A percentile compares a stretch with the other conserved stretches of the same genome.
Conservation (phyloP, 768 basidiomycete genomes). For the Paxillus ammoniavirescens region DNA sequence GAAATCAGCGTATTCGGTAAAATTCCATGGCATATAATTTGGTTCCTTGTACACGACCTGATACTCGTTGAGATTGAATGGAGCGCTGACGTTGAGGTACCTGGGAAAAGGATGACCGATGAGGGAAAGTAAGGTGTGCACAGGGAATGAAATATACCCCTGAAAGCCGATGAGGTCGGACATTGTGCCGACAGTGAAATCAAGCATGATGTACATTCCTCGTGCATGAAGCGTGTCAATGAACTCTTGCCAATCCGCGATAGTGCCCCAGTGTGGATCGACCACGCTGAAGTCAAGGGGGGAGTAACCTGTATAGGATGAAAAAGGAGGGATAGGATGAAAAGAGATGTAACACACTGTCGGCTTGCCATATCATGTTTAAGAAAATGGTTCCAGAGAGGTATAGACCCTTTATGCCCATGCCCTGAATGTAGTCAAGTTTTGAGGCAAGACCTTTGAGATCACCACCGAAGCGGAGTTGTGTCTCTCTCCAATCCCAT, state of each 20-base stretch:
- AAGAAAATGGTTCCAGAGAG: constrained; percentile 91
- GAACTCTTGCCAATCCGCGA: constrained; percentile 73
- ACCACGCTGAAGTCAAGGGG: constrained; percentile 87
- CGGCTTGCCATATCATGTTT: constrained; percentile 97
- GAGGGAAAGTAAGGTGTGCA: constrained; percentile 9
- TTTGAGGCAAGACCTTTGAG: constrained; percentile 70
- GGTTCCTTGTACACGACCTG: constrained; percentile 72
- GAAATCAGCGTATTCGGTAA: constrained; percentile 84
- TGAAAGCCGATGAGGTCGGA: constrained; percentile 82
- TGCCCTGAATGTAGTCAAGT: constrained; percentile 86
- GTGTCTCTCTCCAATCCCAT: constrained; percentile 84
- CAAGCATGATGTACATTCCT: constrained; percentile 90
- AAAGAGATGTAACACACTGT: constrained; percentile 59
- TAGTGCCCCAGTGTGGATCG: constrained; percentile 90
- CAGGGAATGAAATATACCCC: constrained; percentile 49
- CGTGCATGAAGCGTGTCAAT: constrained; percentile 76
- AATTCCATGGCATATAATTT: constrained; percentile 79
- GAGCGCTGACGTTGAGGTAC: constrained; percentile 70
- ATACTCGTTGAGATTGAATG: constrained; percentile 78
- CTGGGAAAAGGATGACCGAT: constrained; percentile 37
- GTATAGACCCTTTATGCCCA: constrained; percentile 84
- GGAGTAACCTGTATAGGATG: constrained; percentile 64
- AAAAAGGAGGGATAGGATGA: not conserved
- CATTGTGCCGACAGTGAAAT: constrained; percentile 95
- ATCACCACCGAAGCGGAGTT: constrained; percentile 88